Evolutionary conservation across 139 green algal genomes (phyloP), one percentile per base, ranked within the genome.

Genomic region (Chlorella sorokiniana): DNA sequence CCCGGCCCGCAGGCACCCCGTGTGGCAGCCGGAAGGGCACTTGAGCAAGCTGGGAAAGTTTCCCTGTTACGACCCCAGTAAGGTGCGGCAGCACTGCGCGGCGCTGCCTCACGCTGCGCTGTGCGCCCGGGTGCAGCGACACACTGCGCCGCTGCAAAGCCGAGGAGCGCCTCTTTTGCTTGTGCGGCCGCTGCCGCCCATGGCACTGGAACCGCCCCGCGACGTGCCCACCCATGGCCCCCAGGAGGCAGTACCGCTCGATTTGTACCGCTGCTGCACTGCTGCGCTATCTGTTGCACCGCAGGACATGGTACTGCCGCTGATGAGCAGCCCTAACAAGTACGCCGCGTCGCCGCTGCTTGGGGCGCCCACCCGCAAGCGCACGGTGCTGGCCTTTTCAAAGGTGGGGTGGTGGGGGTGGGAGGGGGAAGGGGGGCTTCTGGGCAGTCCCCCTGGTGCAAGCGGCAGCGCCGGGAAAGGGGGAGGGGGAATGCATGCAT

Each of bases 281-380:
- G 42, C 20, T n/a, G n/a, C n/a, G 23, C 29, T 3, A 25, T 29
- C 52, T 40, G 42, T 40, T n/a, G 9, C 29, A 1, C 64, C 9
- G n/a, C 85, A 88, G 79, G 86, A 92, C 51, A 63, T 92, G 78
- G 67, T 92, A 6, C 76, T 92, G 9, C 88, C 88, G 1, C 29
- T 62, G 5, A 87, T 91, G 70, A 84, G 83, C 78, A 40, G 64
- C 8, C 84, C 84, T 16, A 29, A 45, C 8, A 81, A 91, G 63
- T 90, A 78, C 52, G 3, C 0, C 4, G 4, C 31, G 27, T 87
- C 81, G 1, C 86, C 88, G 18, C 79, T 86, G 23, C 27, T 87
- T 33, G 84, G 84, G 9, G 38, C 23, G 22, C 27, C 31, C 4
- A 29, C 78, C 27, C 69, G 51, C 42, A 44, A 63, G 5, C 81